phyloP scores from a whole-genome alignment of 306 rosid genomes.

The Comarum palustre region DNA sequence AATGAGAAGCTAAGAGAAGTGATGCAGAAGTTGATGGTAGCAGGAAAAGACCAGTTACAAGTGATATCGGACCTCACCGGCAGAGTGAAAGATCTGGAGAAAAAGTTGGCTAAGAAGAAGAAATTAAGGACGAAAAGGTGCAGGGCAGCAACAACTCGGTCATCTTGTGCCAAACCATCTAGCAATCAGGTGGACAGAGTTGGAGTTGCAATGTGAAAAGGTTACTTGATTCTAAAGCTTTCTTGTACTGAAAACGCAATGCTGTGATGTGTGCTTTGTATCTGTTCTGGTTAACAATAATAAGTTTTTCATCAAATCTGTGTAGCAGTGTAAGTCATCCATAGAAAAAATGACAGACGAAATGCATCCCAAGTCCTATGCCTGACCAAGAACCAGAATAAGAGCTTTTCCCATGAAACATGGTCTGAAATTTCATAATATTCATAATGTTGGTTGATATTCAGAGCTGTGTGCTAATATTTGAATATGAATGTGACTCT shows the following conservation, averaged over 20 bases:
- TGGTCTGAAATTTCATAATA: not conserved
- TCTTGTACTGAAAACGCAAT: not conserved
- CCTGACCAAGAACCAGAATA: not conserved
- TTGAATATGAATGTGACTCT: not conserved
- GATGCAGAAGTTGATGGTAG: conserved; percentile 57
- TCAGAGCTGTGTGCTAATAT: too few species aligned
- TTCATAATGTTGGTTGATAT: not conserved
- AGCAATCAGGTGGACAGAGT: conserved; percentile 1
- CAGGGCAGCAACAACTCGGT: conserved; percentile 21
- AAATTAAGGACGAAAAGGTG: conserved; percentile 27
- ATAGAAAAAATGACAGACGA: not conserved
- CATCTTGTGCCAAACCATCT: conserved; percentile 14
- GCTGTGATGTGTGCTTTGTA: not conserved
- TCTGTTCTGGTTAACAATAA: not conserved
- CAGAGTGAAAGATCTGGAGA: conserved; percentile 69
- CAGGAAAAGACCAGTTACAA: conserved; percentile 57
- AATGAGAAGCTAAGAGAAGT: conserved; percentile 50
- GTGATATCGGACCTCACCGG: conserved; percentile 52
- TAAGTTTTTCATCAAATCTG: not conserved
- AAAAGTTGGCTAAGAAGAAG: conserved; percentile 49
- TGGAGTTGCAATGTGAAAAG: conserved; percentile 15
- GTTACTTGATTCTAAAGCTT: not conserved
- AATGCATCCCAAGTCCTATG: not conserved
- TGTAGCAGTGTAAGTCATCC: not conserved
- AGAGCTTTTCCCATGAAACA: not conserved